Percentiles rank a stretch among this genome's conserved stretches.
Conservation (phyloP, 495 filamentous ascomycete species). For the Podospora anserina region DNA sequence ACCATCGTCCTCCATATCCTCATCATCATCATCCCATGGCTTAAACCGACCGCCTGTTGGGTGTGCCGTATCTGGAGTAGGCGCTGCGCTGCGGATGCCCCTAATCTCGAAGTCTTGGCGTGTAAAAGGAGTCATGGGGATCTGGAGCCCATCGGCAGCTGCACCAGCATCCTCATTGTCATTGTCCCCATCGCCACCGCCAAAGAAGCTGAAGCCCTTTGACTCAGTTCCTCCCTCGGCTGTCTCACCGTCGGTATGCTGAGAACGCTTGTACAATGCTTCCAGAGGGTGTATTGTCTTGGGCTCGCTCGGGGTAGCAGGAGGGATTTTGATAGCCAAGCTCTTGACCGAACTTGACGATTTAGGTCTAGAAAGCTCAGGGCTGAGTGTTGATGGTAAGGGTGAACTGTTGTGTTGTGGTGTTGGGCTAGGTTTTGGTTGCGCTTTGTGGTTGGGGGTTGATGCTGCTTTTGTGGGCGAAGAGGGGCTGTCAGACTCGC, state of each 20-base stretch:
- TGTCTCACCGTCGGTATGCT: slow-evolving; percentile 33
- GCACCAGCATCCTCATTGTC: slow-evolving; percentile 49
- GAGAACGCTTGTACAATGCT: slow-evolving; percentile 77
- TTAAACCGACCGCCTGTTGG: slow-evolving; percentile 52
- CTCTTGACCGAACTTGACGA: slow-evolving; percentile 43
- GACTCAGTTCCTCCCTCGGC: slow-evolving; percentile 24
- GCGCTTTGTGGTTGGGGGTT: neutral
- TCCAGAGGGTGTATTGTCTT: slow-evolving; percentile 82
- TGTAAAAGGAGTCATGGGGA: slow-evolving; percentile 77
- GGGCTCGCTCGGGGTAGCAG: slow-evolving; percentile 35
- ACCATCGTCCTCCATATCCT: slow-evolving; percentile 36
- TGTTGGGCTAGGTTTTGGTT: neutral
- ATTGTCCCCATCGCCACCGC: slow-evolving; percentile 38
- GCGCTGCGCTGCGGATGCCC: slow-evolving; percentile 76
- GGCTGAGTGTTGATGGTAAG: slow-evolving; percentile 22
- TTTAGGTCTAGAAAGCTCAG: slow-evolving; percentile 33
- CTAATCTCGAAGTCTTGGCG: slow-evolving; percentile 72
- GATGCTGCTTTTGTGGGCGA: slow-evolving; percentile 23
- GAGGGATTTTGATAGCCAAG: slow-evolving; percentile 52
- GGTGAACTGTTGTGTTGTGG: neutral
- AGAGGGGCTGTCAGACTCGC: slow-evolving; percentile 29
- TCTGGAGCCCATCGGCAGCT: slow-evolving; percentile 31
- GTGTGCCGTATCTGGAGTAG: slow-evolving; percentile 90
- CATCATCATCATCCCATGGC: slow-evolving; percentile 45
- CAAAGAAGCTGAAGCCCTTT: slow-evolving; percentile 52